Percentiles rank a stretch among this genome's conserved stretches.
Evolutionary conservation across 441 rosid species (phyloP).

Genomic region (Bruguiera hainesii): DNA sequence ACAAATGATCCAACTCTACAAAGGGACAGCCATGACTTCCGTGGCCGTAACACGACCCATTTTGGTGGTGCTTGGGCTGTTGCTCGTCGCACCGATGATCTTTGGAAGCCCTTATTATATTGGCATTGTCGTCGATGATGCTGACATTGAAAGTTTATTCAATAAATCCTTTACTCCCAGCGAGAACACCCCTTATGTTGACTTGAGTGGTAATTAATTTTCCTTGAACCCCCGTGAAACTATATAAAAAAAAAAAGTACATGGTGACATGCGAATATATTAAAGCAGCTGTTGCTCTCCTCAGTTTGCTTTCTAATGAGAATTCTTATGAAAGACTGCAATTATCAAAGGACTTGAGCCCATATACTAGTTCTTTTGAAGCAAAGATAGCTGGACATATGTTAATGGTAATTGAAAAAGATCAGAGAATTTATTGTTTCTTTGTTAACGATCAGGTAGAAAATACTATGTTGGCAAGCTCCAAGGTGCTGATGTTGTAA

Average conservation of each 20-base stretch:
- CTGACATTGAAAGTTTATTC: background rate
- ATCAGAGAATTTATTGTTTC: background rate
- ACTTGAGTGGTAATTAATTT: too few relatives aligned
- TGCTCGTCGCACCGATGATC: background rate
- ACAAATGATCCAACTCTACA: too few relatives aligned
- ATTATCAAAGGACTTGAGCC: too few relatives aligned
- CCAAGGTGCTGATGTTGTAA: background rate
- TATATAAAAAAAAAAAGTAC: too few relatives aligned
- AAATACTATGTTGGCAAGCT: background rate
- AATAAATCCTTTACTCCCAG: background rate
- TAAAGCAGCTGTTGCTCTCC: too few relatives aligned
- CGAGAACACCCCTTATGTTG: background rate
- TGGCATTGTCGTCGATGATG: background rate
- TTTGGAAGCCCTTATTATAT: background rate
- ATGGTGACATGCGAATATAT: too few relatives aligned
- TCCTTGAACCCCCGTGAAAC: too few relatives aligned
- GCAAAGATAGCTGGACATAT: background rate
- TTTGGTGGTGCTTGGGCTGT: background rate
- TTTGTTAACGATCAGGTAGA: background rate
- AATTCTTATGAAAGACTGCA: too few relatives aligned
- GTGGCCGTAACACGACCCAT: too few relatives aligned
- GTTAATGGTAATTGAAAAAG: background rate
- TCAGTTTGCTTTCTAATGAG: too few relatives aligned
- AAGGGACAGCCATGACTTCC: too few relatives aligned
- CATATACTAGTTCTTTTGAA: too few relatives aligned